A percentile compares a stretch with the other conserved stretches of the same genome.
phyloP scores from a whole-genome alignment of 805 yeast genomes.

The Starmerella powellii region DNA sequence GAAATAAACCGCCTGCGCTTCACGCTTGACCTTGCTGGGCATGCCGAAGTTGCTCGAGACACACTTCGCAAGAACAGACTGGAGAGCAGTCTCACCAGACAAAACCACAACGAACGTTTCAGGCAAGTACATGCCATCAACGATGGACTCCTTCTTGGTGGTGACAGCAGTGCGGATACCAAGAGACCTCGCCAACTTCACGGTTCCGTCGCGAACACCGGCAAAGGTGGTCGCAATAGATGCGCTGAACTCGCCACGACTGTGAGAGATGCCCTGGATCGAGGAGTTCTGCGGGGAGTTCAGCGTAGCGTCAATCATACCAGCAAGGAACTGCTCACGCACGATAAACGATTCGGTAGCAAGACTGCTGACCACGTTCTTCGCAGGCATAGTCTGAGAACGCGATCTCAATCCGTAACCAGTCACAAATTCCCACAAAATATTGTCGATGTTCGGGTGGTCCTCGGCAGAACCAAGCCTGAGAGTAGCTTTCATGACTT shows the following conservation, averaged over 20 bases:
- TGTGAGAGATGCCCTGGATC: constrained; percentile 28
- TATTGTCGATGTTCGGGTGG: constrained; percentile 1
- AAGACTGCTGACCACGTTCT: constrained; percentile 31
- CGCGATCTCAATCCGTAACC: constrained; percentile 8
- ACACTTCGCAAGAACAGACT: neutral
- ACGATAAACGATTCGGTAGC: constrained; percentile 32
- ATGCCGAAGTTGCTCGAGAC: neutral
- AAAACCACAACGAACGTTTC: neutral
- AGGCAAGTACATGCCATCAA: constrained; percentile 17
- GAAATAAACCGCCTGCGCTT: constrained; percentile 27
- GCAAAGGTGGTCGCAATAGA: neutral
- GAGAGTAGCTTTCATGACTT: neutral
- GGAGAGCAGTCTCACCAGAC: neutral
- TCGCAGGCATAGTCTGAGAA: constrained; percentile 23
- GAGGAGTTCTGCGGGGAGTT: constrained; percentile 23
- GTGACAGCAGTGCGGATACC: constrained; percentile 33
- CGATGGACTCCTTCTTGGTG: constrained; percentile 24
- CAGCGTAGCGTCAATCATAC: constrained; percentile 33
- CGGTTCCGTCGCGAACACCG: constrained; percentile 28
- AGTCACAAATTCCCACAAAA: constrained; percentile 3
- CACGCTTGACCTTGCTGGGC: neutral
- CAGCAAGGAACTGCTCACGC: constrained; percentile 37
- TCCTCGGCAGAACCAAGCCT: too few relatives aligned
- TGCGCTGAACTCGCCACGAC: constrained; percentile 18
- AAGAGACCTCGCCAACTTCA: constrained; percentile 34